These are phyloP conservation scores for Globisporangium irregulare DNA, from an alignment of 352 stramenopile species.

Conservation along the genomic window DNA sequence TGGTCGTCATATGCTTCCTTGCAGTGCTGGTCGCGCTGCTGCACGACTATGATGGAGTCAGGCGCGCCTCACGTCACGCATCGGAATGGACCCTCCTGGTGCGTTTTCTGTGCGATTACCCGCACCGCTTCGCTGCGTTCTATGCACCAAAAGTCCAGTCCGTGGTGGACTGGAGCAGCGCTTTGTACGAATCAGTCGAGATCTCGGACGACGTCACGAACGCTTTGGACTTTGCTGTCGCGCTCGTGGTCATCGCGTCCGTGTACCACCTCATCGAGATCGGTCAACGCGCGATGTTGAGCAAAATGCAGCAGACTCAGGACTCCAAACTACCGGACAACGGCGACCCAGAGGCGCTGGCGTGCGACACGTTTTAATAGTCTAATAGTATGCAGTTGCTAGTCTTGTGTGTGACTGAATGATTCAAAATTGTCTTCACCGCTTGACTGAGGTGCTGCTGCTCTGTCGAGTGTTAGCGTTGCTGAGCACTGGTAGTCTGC, in stretches of 20 bases:
- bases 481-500: slow-evolving; percentile 6
- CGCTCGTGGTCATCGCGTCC: slow-evolving; percentile 16
- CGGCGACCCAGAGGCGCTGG: not conserved
- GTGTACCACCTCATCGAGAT: slow-evolving; percentile 20
- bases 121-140: slow-evolving; percentile 19
- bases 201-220: slow-evolving; percentile 12
- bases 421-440: not conserved
- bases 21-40: not conserved
- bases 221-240: slow-evolving; percentile 19
- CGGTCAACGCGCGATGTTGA: slow-evolving; percentile 1
- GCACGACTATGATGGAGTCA: not conserved
- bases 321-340: not conserved
- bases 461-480: not conserved
- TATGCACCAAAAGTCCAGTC: slow-evolving; percentile 17
- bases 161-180: not conserved
- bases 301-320: not conserved
- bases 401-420: not conserved
- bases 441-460: slow-evolving; percentile 2
- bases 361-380: slow-evolving; percentile 6
- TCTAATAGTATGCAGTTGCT: not conserved
- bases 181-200: slow-evolving; percentile 1
- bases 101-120: slow-evolving; percentile 15
- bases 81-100: not conserved
- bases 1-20: not conserved
- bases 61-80: not conserved